A percentile compares a stretch with the other conserved stretches of the same genome.
phyloP scores from a whole-genome alignment of 2,329 filamentous ascomycete species.

The Aspergillus floridensis region DNA sequence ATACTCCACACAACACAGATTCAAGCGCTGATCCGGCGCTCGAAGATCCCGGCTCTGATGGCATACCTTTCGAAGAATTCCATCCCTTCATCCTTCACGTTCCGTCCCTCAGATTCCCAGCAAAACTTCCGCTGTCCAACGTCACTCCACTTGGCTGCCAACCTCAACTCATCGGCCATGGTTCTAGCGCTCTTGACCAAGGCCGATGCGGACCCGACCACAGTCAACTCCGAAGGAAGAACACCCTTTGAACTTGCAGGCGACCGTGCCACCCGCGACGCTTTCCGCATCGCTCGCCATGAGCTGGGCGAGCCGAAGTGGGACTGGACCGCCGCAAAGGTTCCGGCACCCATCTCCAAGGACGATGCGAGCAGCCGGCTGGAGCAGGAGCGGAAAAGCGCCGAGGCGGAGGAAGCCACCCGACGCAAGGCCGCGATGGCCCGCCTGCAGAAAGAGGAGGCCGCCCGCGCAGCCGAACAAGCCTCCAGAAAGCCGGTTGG shows the following conservation, averaged over 20 bases:
- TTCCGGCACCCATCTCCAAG: conserved; percentile 69
- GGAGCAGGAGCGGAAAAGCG: conserved; percentile 67
- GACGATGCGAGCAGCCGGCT: conserved; percentile 68
- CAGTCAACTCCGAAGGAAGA: conserved; percentile 71
- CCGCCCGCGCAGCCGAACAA: conserved; percentile 38
- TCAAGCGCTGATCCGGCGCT: conserved; percentile 81
- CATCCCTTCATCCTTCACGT: conserved; percentile 69
- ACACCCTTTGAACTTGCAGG: conserved; percentile 84
- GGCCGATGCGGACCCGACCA: conserved; percentile 69
- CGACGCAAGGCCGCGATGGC: conserved; percentile 73
- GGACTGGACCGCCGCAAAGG: conserved; percentile 73
- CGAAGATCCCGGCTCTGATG: conserved; percentile 81
- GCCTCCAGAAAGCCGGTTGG: conserved; percentile 54
- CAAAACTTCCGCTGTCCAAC: conserved; percentile 78
- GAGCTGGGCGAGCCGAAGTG: conserved; percentile 75
- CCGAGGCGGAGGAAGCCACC: conserved; percentile 65
- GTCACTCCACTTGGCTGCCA: conserved; percentile 79
- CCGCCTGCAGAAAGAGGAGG: conserved; percentile 64
- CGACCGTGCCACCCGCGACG: conserved; percentile 80
- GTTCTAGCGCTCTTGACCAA: conserved; percentile 74
- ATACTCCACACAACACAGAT: conserved; percentile 84
- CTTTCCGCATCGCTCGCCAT: conserved; percentile 81
- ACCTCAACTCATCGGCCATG: conserved; percentile 74
- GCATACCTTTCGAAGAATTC: conserved; percentile 78
- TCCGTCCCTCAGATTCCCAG: conserved; percentile 65